Conservation (phyloP, 1,139 yeast genomes). For the Trichomonascaceae sp. region DNA sequence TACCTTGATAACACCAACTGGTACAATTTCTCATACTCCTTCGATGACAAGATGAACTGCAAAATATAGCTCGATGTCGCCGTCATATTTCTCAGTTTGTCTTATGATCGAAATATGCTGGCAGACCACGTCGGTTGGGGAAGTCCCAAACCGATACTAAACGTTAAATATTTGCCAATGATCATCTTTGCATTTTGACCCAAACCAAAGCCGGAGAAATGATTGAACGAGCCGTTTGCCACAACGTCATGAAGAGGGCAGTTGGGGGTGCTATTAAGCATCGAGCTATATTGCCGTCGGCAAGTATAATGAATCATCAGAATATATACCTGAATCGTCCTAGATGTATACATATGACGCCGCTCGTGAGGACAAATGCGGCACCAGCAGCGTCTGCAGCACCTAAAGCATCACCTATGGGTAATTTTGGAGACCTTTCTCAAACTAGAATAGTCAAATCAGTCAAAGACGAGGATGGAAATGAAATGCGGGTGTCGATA, state of each 20-base stretch:
- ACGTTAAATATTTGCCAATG: neutral
- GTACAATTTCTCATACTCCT: slow-evolving; percentile 21
- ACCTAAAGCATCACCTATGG: neutral
- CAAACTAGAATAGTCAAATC: slow-evolving; percentile 28
- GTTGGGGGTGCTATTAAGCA: neutral
- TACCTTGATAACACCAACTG: slow-evolving; percentile 11
- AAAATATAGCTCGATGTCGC: slow-evolving; percentile 7
- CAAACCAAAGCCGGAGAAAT: neutral
- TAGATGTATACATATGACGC: neutral
- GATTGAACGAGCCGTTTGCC: neutral
- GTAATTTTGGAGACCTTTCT: slow-evolving; percentile 7
- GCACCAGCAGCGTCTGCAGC: neutral
- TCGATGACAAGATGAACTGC: slow-evolving; percentile 25
- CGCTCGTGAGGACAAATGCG: neutral
- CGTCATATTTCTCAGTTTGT: neutral
- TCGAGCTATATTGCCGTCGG: neutral
- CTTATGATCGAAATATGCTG: neutral
- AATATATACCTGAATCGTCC: neutral
- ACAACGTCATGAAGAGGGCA: neutral
- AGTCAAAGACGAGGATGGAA: slow-evolving; percentile 29
- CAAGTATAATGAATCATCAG: neutral
- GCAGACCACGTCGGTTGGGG: neutral
- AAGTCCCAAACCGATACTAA: neutral
- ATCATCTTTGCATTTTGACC: neutral
- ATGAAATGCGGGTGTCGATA: slow-evolving; percentile 33